Conservation (phyloP, 805 yeast genomes). For the Ascoidea rubescens region DNA sequence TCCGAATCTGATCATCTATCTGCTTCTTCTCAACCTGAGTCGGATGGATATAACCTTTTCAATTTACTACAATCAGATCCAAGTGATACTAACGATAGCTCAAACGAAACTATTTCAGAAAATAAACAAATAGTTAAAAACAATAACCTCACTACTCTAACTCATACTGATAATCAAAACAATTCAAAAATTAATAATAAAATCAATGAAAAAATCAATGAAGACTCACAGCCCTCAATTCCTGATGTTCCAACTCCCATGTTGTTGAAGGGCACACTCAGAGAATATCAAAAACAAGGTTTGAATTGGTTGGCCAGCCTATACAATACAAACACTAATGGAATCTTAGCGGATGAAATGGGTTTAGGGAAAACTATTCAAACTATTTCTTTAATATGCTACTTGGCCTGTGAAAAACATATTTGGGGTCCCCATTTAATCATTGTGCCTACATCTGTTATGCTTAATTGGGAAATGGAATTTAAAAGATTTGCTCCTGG, state of each 20-base stretch:
- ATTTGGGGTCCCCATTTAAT: constrained; percentile 98
- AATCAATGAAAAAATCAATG: constrained; percentile 4
- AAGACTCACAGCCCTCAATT: constrained; percentile 22
- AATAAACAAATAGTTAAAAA: too few relatives aligned
- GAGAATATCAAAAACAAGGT: constrained; percentile 93
- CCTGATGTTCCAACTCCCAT: constrained; percentile 57
- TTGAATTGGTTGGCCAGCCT: constrained; percentile 93
- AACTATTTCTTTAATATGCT: constrained; percentile 75
- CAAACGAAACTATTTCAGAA: constrained; percentile 13
- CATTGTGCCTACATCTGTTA: constrained; percentile 93
- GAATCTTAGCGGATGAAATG: constrained; percentile 98
- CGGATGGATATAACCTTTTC: constrained; percentile 12
- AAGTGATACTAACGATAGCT: constrained; percentile 1
- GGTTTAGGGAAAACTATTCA: constrained; percentile 96
- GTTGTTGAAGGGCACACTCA: constrained; percentile 62
- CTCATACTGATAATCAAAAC: constrained; percentile 7
- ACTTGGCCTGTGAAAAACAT: constrained; percentile 85
- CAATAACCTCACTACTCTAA: constrained; percentile 1
- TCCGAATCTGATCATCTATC: constrained; percentile 11
- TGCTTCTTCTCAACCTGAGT: constrained; percentile 11
- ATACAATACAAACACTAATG: constrained; percentile 85
- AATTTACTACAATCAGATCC: too few relatives aligned
- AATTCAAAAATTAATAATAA: constrained; percentile 11
- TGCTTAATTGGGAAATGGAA: constrained; percentile 99
- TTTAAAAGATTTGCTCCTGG: constrained; percentile 98